A percentile compares a stretch with the other conserved stretches of the same genome.
phyloP scores from a whole-genome alignment of 148 eudicot genomes.

The Amaranthus palmeri region DNA sequence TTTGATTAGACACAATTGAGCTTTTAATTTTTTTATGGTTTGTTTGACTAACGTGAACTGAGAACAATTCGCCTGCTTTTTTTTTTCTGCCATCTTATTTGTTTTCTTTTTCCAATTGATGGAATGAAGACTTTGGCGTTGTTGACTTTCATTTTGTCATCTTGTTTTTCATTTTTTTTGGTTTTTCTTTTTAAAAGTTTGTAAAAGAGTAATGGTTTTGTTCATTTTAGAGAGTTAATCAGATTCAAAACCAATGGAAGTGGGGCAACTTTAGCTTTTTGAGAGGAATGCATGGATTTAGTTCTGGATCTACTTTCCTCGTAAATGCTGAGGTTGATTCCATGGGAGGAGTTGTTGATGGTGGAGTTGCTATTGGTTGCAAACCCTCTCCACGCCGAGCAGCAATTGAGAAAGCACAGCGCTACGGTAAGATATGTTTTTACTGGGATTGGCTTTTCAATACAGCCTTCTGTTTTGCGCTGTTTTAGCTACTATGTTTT shows the following conservation, averaged over 20 bases:
- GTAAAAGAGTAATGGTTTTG: conserved; percentile 2
- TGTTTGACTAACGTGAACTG: neutral
- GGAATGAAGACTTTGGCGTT: too few species aligned
- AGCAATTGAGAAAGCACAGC: conserved; percentile 86
- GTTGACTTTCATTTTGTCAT: neutral
- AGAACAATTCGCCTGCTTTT: neutral
- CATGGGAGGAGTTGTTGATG: conserved; percentile 95
- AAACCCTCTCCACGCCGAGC: conserved; percentile 68
- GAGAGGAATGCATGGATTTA: conserved; percentile 79
- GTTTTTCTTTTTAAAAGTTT: neutral
- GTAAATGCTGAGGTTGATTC: conserved; percentile 94
- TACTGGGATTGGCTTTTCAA: conserved; percentile 10
- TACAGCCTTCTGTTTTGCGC: neutral
- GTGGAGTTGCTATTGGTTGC: conserved; percentile 62
- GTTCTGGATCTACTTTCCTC: conserved; percentile 51
- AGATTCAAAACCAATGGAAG: conserved; percentile 40
- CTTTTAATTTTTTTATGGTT: neutral
- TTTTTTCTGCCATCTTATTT: neutral
- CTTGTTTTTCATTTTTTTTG: neutral
- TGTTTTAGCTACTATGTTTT: neutral
- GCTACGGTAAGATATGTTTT: conserved; percentile 48
- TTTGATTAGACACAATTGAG: neutral
- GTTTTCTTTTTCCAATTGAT: neutral
- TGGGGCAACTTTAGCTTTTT: conserved; percentile 36
- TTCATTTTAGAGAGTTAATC: conserved; percentile 21